Evolutionary conservation across 768 basidiomycete species (phyloP), one percentile per base, ranked within the genome.

Genomic region (Mrakia gelida): DNA sequence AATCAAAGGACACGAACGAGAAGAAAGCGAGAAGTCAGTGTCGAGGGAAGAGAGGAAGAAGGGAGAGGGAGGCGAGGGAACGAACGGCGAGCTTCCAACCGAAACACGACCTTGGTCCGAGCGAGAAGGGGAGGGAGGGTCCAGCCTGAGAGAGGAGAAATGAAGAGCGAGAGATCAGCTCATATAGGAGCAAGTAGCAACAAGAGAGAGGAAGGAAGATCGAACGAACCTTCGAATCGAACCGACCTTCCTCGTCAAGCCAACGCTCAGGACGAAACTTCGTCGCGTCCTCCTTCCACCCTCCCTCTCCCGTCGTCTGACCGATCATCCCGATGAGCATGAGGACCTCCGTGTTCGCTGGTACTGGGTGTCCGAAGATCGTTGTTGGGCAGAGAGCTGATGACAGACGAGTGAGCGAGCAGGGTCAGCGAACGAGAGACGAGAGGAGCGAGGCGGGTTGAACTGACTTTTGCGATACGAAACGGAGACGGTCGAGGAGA

Each of bases 251-350:
- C 8, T 23, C 54, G 34, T 73, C 73, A 7, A 73, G 32, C 73
- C 73, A 73, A 3, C 73, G 26, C n/a, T 73, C 73, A 43, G 73
- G 73, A 21, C 52, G 28, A 61, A 62, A 73, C n/a, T 28, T 59
- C 26, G 28, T 9, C 71, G 23, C 49, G 45, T 61, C 56, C 52
- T 73, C 71, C 28, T 73, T 73, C 73, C 61, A 41, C 6, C 73
- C 54, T 23, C 61, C 73, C 26, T 73, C 73, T 0, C 23, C 52
- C 10, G 41, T 18, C 32, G 73, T 56, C 32, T n/a, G 30, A 11
- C 73, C 73, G 11, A 62, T 16, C 30, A 73, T 9, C 28, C 73
- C 54, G 52, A 73, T 11, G 26, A 73, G 54, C 45, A 73, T 43
- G 4, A 73, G 54, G 1, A 73, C 23, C 54, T 73, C 73, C 8